Evolutionary conservation across 2,329 filamentous ascomycete genomes (phyloP), one percentile per base, ranked within the genome.

Genomic region (Huntiella moniliformis): DNA sequence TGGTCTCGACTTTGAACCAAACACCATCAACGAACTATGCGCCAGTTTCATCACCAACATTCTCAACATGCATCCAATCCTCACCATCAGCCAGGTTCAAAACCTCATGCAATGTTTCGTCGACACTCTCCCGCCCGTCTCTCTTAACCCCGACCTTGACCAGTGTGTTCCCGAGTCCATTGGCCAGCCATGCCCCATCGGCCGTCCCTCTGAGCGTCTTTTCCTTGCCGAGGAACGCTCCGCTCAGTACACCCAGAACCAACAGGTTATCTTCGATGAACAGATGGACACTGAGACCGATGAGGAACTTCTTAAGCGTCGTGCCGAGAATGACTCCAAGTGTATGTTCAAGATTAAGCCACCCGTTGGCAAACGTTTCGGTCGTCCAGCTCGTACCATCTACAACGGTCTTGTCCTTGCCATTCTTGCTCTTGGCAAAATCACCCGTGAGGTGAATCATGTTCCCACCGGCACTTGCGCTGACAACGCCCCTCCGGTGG

Each of bases 341-440:
- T 28, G 22, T 13, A 38, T 8, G 8, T 37, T 45, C 13, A 33
- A n/a, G 8, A 33, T 45, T 13, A 22, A 47, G 3, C 45, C 45
- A 5, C 45, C 45, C 2, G 13, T 11, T 33, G 16, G 33, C 18
- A 39, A 45, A 34, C 37, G 42, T 2, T 46, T 35, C 18, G 47
- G 43, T 17, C 65, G 65, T 47, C 74, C 74, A 2, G 71, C 70
- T 52, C 68, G 79, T 44, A 84, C 80, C 5, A 76, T 91, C 12
- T 72, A 77, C 45, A 93, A 83, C 53, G 86, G 86, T 0, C 69
- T 96, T 35, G 74, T 95, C 1, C 68, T 95, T 2, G 67, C 88
- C 3, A 75, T 94, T 1, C 67, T 96, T 45, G 88, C 88, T 0
- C 64, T 98, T 4, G 91, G 91, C 13, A 86, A 85, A 56, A 81